These are phyloP conservation scores for Metschnikowia noctiluminum DNA, from an alignment of 805 yeast genomes.

Conservation along the genomic window DNA sequence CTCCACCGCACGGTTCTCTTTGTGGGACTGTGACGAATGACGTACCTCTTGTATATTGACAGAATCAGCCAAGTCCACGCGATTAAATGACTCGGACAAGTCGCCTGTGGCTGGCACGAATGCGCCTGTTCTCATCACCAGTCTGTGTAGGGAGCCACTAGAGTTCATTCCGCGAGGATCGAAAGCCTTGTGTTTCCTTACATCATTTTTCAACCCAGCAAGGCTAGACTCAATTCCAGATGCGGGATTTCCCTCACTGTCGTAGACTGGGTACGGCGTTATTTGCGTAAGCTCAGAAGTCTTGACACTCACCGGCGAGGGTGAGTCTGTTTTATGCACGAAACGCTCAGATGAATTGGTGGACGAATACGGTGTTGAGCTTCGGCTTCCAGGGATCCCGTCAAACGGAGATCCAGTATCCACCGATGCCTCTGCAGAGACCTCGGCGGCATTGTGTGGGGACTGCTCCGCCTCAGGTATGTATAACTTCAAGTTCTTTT, in stretches of 20 bases:
- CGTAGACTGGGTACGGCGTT: slow-evolving; percentile 13
- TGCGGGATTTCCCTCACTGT: not conserved
- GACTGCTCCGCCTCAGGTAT: slow-evolving; percentile 11
- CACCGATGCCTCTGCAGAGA: slow-evolving; percentile 3
- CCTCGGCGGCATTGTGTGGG: not conserved
- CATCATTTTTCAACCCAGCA: slow-evolving; percentile 27
- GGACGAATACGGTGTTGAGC: slow-evolving; percentile 9
- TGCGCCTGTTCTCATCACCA: not conserved
- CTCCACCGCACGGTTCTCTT: slow-evolving; percentile 6
- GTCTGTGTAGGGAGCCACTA: not conserved
- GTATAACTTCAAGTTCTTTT: slow-evolving; percentile 13
- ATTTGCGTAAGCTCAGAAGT: slow-evolving; percentile 11
- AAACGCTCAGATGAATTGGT: slow-evolving; percentile 10
- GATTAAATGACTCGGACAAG: slow-evolving; percentile 6
- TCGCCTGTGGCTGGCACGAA: slow-evolving; percentile 12
- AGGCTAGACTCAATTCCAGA: slow-evolving; percentile 24
- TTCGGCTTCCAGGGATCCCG: not conserved
- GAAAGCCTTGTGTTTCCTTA: slow-evolving; percentile 22
- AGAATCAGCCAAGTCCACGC: slow-evolving; percentile 1
- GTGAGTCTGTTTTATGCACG: slow-evolving; percentile 12
- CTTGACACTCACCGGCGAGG: slow-evolving; percentile 11
- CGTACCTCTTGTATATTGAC: slow-evolving; percentile 9
- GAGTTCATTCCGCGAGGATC: slow-evolving; percentile 13
- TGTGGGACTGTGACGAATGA: slow-evolving; percentile 5
- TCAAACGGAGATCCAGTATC: slow-evolving; percentile 4